A percentile compares a stretch with the other conserved stretches of the same genome.
phyloP scores from a whole-genome alignment of 257 asterid species.

The Ocimum tenuiflorum region DNA sequence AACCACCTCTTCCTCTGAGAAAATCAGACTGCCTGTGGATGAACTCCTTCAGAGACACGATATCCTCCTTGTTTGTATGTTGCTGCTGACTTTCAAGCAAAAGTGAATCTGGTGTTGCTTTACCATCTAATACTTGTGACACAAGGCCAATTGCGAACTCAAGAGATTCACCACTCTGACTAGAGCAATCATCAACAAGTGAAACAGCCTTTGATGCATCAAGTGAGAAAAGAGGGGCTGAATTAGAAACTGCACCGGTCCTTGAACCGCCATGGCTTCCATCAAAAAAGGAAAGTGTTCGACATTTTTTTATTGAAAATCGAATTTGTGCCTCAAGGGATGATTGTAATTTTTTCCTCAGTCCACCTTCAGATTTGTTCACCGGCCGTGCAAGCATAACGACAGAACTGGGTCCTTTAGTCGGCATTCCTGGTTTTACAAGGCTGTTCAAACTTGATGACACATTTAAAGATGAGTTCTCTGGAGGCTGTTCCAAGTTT shows the following conservation, averaged over 20 bases:
- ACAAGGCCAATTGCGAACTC: conserved; percentile 71
- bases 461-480: conserved; percentile 35
- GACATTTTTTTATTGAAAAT: conserved; percentile 79
- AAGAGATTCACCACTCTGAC: conserved; percentile 72
- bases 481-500: conserved; percentile 49
- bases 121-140: conserved; percentile 69
- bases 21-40: conserved; percentile 68
- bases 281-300: conserved; percentile 73
- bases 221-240: conserved; percentile 66
- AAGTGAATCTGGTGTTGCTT: conserved; percentile 83
- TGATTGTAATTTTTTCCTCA: conserved; percentile 74
- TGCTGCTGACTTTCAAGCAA: conserved; percentile 68
- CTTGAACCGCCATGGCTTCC: conserved; percentile 53
- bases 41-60: conserved; percentile 75
- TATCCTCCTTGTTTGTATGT: conserved; percentile 55
- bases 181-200: conserved; percentile 56
- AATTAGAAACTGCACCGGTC: conserved; percentile 42
- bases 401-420: conserved; percentile 66
- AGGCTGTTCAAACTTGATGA: conserved; percentile 37
- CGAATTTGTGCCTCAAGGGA: conserved; percentile 96
- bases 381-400: conserved; percentile 76
- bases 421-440: conserved; percentile 42
- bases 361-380: conserved; percentile 63
- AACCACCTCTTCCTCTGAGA: conserved; percentile 71
- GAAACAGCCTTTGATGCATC: conserved; percentile 81